Conservation (phyloP, 1,284 basidiomycete genomes). For the Cryptococcus sp. region DNA sequence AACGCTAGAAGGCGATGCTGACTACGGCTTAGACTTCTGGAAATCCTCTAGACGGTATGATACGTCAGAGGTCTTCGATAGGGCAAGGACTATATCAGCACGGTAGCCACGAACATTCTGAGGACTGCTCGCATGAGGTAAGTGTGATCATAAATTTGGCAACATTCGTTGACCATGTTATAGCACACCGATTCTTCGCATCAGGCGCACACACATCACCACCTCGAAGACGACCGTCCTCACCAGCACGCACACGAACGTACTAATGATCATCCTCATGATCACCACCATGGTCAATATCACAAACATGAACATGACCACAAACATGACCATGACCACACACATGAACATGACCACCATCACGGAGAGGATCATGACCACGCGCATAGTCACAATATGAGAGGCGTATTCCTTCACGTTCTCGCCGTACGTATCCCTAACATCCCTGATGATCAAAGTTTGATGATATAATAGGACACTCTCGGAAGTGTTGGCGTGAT, state of each 20-base stretch:
- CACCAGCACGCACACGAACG: slow-evolving; percentile 25
- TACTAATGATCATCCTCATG: slow-evolving; percentile 14
- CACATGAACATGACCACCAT: slow-evolving; percentile 48
- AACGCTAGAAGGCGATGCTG: too few species aligned
- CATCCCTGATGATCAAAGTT: not conserved
- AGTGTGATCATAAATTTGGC: too few species aligned
- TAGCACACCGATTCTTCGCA: slow-evolving; percentile 5
- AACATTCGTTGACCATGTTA: too few species aligned
- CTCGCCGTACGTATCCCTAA: slow-evolving; percentile 22
- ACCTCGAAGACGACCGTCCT: slow-evolving; percentile 38
- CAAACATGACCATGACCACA: slow-evolving; percentile 43
- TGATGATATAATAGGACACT: slow-evolving; percentile 16
- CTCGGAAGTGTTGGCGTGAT: slow-evolving; percentile 79
- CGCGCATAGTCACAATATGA: slow-evolving; percentile 96
- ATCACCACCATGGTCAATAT: slow-evolving; percentile 20
- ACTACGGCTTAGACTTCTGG: too few species aligned
- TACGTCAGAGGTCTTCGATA: slow-evolving; percentile 4
- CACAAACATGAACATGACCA: slow-evolving; percentile 49
- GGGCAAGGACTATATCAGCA: slow-evolving; percentile 6
- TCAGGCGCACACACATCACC: slow-evolving; percentile 40
- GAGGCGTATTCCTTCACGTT: slow-evolving; percentile 81
- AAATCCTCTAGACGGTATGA: not conserved
- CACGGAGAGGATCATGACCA: slow-evolving; percentile 53
- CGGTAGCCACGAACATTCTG: not conserved
- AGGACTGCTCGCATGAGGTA: too few species aligned